phyloP scores from a whole-genome alignment of 768 basidiomycete genomes.

The Phylloporus sp. region DNA sequence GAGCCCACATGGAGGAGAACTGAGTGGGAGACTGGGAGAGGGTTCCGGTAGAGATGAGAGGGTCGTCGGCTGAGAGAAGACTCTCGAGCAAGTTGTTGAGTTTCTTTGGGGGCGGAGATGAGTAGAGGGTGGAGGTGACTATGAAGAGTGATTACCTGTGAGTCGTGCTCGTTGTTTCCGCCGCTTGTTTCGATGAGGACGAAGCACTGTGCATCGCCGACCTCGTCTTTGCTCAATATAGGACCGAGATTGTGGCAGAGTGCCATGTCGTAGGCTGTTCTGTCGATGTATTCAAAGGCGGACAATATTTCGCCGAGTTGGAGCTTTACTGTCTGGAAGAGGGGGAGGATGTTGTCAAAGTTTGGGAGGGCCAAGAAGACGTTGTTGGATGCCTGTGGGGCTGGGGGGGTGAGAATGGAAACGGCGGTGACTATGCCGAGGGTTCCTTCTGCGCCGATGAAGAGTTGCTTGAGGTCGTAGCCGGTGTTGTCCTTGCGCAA shows the following conservation, averaged over 20 bases:
- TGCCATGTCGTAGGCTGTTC: conserved; percentile 78
- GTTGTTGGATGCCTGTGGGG: conserved; percentile 81
- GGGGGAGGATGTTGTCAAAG: conserved; percentile 80
- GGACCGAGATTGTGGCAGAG: conserved; percentile 78
- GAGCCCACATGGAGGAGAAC: conserved; percentile 83
- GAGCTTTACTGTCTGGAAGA: conserved; percentile 75
- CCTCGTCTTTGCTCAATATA: conserved; percentile 67
- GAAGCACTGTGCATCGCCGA: conserved; percentile 79
- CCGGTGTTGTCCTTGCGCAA: conserved; percentile 98
- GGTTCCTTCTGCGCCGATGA: conserved; percentile 96
- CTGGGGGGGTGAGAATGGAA: conserved; percentile 85
- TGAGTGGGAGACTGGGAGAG: conserved; percentile 89
- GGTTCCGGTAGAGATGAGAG: conserved; percentile 84
- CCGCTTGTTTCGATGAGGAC: conserved; percentile 94
- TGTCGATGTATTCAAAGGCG: conserved; percentile 95
- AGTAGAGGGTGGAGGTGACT: too few relatives aligned
- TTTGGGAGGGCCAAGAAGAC: conserved; percentile 85
- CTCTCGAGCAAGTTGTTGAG: conserved; percentile 69
- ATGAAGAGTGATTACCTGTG: conserved; percentile 74
- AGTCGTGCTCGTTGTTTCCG: conserved; percentile 87
- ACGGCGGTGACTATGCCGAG: conserved; percentile 93
- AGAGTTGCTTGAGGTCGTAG: conserved; percentile 96
- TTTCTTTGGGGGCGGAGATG: too few relatives aligned
- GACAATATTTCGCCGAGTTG: conserved; percentile 92
- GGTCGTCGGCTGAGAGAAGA: conserved; percentile 67